Percentiles rank a stretch among this genome's conserved stretches.
Evolutionary conservation across 306 rosid species (phyloP).

Genomic region (Arachis hypogaea): DNA sequence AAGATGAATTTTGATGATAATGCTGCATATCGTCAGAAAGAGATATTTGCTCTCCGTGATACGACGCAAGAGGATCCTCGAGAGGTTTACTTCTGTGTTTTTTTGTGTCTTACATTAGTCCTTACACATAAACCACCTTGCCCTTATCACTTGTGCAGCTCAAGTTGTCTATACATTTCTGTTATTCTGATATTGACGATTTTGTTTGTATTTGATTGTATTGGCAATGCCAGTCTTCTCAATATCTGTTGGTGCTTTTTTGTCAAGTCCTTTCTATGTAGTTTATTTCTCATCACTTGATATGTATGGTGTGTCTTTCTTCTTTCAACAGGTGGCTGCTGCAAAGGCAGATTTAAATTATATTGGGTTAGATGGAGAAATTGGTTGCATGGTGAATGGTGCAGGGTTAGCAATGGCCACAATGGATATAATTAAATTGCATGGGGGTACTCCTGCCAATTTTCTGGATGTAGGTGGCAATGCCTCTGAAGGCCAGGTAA

Average conservation of each 20-base stretch:
- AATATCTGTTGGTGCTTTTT: conserved; percentile 18
- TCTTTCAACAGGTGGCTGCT: conserved; percentile 76
- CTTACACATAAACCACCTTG: not conserved
- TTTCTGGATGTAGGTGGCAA: conserved; percentile 96
- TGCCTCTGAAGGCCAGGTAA: conserved; percentile 99
- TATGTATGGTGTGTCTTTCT: conserved; percentile 29
- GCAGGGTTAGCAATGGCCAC: conserved; percentile 99
- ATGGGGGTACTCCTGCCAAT: conserved; percentile 99
- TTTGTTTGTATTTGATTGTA: conserved; percentile 17
- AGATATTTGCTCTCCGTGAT: conserved; percentile 87
- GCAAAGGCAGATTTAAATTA: conserved; percentile 95
- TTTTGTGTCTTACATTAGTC: conserved; percentile 22
- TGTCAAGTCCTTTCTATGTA: conserved; percentile 17
- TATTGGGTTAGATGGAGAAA: conserved; percentile 97
- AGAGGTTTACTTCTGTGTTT: conserved; percentile 60
- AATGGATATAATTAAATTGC: conserved; percentile 95
- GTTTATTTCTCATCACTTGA: conserved; percentile 4
- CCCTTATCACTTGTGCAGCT: conserved; percentile 19
- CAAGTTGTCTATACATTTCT: conserved; percentile 21
- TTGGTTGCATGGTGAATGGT: conserved; percentile 99
- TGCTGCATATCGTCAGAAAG: conserved; percentile 93
- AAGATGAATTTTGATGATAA: conserved; percentile 97
- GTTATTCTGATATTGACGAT: conserved; percentile 10
- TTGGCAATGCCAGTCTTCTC: conserved; percentile 18
- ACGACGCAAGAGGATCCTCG: conserved; percentile 99